These are phyloP conservation scores for Emergomyces africanus DNA, from an alignment of 2,329 filamentous ascomycete genomes.

Conservation along the genomic window DNA sequence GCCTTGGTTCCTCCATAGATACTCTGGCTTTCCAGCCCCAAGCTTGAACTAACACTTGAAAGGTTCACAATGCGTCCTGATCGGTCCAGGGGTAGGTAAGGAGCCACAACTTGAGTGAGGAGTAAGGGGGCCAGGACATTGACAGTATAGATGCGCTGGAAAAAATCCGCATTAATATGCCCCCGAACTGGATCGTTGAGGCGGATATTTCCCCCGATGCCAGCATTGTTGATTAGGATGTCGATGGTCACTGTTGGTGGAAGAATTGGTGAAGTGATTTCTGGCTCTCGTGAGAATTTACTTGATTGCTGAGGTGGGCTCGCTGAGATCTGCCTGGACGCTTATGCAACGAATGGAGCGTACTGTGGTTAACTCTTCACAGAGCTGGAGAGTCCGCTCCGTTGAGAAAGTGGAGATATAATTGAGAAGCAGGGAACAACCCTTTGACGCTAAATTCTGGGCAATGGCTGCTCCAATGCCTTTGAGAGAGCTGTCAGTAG, in stretches of 20 bases:
- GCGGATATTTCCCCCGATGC: conserved; percentile 39
- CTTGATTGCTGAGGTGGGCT: conserved; percentile 43
- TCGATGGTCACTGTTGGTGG: conserved; percentile 51
- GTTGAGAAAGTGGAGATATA: conserved; percentile 55
- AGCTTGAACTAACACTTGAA: conserved; percentile 43
- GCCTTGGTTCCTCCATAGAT: conserved; percentile 56
- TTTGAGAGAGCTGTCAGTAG: conserved; percentile 22
- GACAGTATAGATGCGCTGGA: conserved; percentile 59
- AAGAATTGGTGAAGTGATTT: conserved; percentile 40
- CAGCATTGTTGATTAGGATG: conserved; percentile 81
- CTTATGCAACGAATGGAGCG: conserved; percentile 49
- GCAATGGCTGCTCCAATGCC: conserved; percentile 63
- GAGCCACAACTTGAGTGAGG: conserved; percentile 58
- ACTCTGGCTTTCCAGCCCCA: conserved; percentile 46
- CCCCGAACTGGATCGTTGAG: conserved; percentile 54
- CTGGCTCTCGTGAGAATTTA: conserved; percentile 47
- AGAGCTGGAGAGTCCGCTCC: conserved; percentile 40
- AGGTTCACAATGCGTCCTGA: conserved; percentile 52
- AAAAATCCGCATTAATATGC: conserved; percentile 48
- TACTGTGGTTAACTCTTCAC: conserved; percentile 40
- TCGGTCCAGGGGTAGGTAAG: conserved; percentile 56
- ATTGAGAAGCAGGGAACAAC: conserved; percentile 55
- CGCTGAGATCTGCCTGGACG: conserved; percentile 60
- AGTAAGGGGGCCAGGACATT: conserved; percentile 75
- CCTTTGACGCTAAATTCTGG: conserved; percentile 60